Evolutionary conservation across 2,329 filamentous ascomycete species (phyloP).

Genomic region (Pyricularia pennisetigena): DNA sequence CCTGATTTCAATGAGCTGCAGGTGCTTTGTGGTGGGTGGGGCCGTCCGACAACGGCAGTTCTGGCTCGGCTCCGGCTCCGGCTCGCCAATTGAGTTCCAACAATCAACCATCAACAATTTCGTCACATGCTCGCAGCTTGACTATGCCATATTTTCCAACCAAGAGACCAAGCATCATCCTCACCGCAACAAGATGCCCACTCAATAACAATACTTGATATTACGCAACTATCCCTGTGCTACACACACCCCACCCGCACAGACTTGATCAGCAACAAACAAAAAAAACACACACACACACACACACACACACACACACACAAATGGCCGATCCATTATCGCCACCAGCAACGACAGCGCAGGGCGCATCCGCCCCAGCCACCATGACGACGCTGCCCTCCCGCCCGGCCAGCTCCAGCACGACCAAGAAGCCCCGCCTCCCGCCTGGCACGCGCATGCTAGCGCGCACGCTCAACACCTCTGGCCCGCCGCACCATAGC

Average conservation of each 20-base stretch:
- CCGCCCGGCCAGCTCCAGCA: slow-evolving; percentile 15
- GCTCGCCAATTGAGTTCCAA: background rate
- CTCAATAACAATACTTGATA: background rate
- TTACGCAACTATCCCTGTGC: background rate
- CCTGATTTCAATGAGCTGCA: background rate
- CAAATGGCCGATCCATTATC: background rate
- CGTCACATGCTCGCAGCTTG: background rate
- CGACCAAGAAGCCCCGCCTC: slow-evolving; percentile 20
- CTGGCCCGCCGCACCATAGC: slow-evolving; percentile 10
- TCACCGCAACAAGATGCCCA: background rate
- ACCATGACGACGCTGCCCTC: background rate
- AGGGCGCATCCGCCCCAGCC: background rate
- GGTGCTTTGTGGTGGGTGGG: background rate
- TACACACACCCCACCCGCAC: background rate
- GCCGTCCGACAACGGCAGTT: background rate
- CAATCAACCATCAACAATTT: background rate
- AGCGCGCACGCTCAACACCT: slow-evolving; percentile 11
- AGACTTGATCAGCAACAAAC: background rate
- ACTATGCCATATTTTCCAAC: background rate
- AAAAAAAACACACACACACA: background rate
- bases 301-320: background rate
- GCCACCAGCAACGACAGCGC: background rate
- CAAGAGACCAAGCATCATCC: background rate
- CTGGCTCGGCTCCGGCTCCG: background rate
- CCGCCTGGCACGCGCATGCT: slow-evolving; percentile 8